These are phyloP conservation scores for Irpex sp. DNA, from an alignment of 1,284 basidiomycete genomes.

Conservation along the genomic window DNA sequence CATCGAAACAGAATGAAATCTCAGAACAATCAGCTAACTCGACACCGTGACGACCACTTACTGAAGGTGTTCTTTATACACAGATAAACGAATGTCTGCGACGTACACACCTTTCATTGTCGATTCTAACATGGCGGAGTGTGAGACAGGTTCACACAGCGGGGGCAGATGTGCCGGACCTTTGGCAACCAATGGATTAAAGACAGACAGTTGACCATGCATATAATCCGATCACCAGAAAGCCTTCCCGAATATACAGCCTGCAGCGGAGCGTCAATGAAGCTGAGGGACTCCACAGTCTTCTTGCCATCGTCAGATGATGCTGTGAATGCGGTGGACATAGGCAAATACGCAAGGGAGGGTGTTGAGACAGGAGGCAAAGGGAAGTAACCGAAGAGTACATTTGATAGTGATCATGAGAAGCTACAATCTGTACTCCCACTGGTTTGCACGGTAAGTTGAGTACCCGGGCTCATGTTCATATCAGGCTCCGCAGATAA, in stretches of 20 bases:
- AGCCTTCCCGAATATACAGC: neutral
- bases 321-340: conserved; percentile 24
- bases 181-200: conserved; percentile 1
- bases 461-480: neutral
- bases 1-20: conserved; percentile 6
- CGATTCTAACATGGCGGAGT: conserved; percentile 8
- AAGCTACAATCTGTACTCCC: neutral
- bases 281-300: conserved; percentile 28
- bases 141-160: conserved; percentile 8
- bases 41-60: conserved; percentile 14
- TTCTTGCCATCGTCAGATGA: conserved; percentile 31
- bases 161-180: conserved; percentile 2
- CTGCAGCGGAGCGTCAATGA: conserved; percentile 4
- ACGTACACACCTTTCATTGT: neutral
- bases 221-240: neutral
- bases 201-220: neutral
- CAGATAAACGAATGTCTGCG: neutral
- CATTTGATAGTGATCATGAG: neutral
- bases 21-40: conserved; percentile 5
- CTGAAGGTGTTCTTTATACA: neutral
- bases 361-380: conserved; percentile 27
- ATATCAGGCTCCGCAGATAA: conserved; percentile 8
- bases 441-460: neutral
- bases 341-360: conserved; percentile 25
- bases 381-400: conserved; percentile 12